phyloP scores from a whole-genome alignment of 306 rosid species.

The Inga laurina region DNA sequence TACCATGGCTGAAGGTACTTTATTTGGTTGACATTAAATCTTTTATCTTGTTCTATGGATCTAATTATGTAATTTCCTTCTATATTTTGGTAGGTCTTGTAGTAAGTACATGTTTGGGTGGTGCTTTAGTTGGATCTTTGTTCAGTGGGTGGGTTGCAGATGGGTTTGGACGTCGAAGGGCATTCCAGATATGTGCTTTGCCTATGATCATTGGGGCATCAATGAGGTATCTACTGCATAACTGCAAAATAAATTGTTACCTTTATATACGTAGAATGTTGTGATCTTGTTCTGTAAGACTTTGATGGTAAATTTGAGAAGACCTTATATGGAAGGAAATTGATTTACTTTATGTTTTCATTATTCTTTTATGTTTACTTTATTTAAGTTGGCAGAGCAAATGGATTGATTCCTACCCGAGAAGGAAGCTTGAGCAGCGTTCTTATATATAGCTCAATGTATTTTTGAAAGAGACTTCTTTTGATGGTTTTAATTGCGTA shows the following conservation, averaged over 20 bases:
- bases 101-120: constrained; percentile 85
- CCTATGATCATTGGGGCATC: constrained; percentile 87
- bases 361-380: background rate
- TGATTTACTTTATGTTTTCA: background rate
- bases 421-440: background rate
- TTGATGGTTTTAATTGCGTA: background rate
- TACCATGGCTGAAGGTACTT: constrained; percentile 79
- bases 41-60: constrained; percentile 21
- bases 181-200: constrained; percentile 84
- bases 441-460: background rate
- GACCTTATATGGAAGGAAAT: background rate
- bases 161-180: constrained; percentile 84
- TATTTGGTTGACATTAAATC: constrained; percentile 16
- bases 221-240: constrained; percentile 57
- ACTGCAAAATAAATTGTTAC: background rate
- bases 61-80: background rate
- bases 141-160: constrained; percentile 81
- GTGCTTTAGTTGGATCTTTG: constrained; percentile 79
- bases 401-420: background rate
- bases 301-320: background rate
- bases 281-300: constrained; percentile 18
- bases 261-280: constrained; percentile 16
- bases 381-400: background rate
- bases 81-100: constrained; percentile 66
- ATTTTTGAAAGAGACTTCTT: background rate